These are phyloP conservation scores for Talaromyces trachyspermus DNA, from an alignment of 495 filamentous ascomycete species.

Conservation along the genomic window DNA sequence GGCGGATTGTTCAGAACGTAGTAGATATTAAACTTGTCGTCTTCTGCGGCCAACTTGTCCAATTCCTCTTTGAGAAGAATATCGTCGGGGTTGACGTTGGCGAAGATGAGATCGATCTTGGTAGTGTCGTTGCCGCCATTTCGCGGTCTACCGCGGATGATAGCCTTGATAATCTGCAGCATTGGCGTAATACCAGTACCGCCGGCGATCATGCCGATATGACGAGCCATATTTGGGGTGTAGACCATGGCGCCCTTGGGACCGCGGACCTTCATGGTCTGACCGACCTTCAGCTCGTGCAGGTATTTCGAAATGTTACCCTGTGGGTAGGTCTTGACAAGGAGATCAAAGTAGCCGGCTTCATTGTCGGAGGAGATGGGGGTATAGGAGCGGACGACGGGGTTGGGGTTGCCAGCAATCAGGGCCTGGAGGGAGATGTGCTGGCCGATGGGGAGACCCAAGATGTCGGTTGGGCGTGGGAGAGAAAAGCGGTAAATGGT, in stretches of 20 bases:
- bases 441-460: slow-evolving; percentile 95
- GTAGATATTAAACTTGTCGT: slow-evolving; percentile 74
- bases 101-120: slow-evolving; percentile 88
- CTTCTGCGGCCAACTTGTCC: slow-evolving; percentile 66
- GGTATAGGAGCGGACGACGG: slow-evolving; percentile 92
- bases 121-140: slow-evolving; percentile 70
- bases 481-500: slow-evolving; percentile 94
- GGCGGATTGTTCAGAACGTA: slow-evolving; percentile 97
- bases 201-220: slow-evolving; percentile 96
- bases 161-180: slow-evolving; percentile 89
- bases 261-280: slow-evolving; percentile 81
- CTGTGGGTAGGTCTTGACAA: slow-evolving; percentile 94
- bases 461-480: slow-evolving; percentile 66
- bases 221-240: slow-evolving; percentile 84
- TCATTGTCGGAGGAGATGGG: slow-evolving; percentile 90
- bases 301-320: slow-evolving; percentile 95
- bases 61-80: slow-evolving; percentile 89
- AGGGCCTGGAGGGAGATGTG: slow-evolving; percentile 91
- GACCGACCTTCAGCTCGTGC: slow-evolving; percentile 69
- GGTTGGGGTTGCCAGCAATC: slow-evolving; percentile 69
- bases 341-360: slow-evolving; percentile 89
- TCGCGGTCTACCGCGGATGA: slow-evolving; percentile 68
- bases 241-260: slow-evolving; percentile 98
- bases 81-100: slow-evolving; percentile 88
- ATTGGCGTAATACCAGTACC: slow-evolving; percentile 98